phyloP scores from a whole-genome alignment of 352 stramenopile species.

The Phytophthora sp. region DNA sequence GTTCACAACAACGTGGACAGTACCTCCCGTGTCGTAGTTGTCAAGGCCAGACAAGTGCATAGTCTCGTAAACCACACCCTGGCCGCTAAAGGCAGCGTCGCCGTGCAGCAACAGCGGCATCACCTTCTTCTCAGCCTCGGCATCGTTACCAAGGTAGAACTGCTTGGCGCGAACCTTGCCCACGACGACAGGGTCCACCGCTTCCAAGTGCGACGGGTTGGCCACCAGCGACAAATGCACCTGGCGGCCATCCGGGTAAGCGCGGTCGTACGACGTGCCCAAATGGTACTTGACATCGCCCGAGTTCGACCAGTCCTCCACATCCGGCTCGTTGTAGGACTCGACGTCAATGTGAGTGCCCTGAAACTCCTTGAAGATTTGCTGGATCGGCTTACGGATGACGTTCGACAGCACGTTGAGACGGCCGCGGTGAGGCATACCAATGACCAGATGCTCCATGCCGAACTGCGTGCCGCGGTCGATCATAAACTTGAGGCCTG shows the following conservation, averaged over 20 bases:
- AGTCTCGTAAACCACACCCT: conserved; percentile 97
- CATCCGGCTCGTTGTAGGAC: conserved; percentile 77
- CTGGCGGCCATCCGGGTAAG: conserved; percentile 94
- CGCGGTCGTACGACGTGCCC: conserved; percentile 96
- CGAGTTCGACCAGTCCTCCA: conserved; percentile 91
- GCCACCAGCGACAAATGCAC: conserved; percentile 97
- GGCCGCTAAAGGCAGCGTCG: conserved; percentile 97
- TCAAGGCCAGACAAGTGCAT: conserved; percentile 95
- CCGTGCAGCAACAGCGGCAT: conserved; percentile 97
- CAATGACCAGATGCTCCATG: conserved; percentile 97
- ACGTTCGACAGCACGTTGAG: conserved; percentile 99
- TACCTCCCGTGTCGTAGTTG: conserved; percentile 96
- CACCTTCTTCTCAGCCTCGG: conserved; percentile 87
- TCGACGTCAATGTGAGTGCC: conserved; percentile 96
- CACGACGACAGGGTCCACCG: conserved; percentile 95
- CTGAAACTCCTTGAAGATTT: conserved; percentile 98
- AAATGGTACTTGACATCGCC: conserved; percentile 99
- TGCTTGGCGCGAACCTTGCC: conserved; percentile 96
- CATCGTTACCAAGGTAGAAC: conserved; percentile 95
- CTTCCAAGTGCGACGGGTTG: conserved; percentile 98
- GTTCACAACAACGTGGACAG: conserved; percentile 99
- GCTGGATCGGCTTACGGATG: conserved; percentile 97
- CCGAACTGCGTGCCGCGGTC: conserved; percentile 94
- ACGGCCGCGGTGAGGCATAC: conserved; percentile 97
- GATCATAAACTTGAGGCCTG: conserved; percentile 96